A percentile compares a stretch with the other conserved stretches of the same genome.
phyloP scores from a whole-genome alignment of 768 basidiomycete species.

The Suillus fuscotomentosus region DNA sequence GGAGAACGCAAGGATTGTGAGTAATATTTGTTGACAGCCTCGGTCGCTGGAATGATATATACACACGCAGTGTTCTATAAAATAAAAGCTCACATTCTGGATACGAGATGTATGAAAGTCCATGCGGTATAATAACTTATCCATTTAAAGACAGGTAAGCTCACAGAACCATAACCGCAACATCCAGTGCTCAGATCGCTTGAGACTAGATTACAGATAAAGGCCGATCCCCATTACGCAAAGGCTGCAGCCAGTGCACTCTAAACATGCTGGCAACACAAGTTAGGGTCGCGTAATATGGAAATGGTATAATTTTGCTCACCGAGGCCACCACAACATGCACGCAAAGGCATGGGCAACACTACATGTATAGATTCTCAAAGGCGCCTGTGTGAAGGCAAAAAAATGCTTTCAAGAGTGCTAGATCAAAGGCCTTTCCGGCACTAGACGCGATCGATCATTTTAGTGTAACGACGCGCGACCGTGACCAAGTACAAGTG shows the following conservation, averaged over 20 bases:
- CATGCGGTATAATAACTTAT: neutral
- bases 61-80: neutral
- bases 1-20: neutral
- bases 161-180: neutral
- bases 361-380: conserved; percentile 54
- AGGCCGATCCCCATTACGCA: conserved; percentile 50
- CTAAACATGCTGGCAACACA: conserved; percentile 49
- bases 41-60: neutral
- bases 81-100: neutral
- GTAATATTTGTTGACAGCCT: neutral
- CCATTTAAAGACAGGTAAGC: neutral
- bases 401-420: neutral
- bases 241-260: conserved; percentile 66
- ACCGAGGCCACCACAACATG: conserved; percentile 69
- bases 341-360: conserved; percentile 72
- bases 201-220: neutral
- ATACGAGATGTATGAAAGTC: neutral
- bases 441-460: conserved; percentile 59
- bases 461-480: conserved; percentile 24
- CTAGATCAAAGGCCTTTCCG: conserved; percentile 43
- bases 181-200: neutral
- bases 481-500: conserved; percentile 27
- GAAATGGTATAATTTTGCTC: conserved; percentile 10
- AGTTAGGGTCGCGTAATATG: neutral
- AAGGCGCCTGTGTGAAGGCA: conserved; percentile 41